These are phyloP conservation scores for Lepidium aucheri DNA, from an alignment of 345 rosid genomes.

Conservation along the genomic window DNA sequence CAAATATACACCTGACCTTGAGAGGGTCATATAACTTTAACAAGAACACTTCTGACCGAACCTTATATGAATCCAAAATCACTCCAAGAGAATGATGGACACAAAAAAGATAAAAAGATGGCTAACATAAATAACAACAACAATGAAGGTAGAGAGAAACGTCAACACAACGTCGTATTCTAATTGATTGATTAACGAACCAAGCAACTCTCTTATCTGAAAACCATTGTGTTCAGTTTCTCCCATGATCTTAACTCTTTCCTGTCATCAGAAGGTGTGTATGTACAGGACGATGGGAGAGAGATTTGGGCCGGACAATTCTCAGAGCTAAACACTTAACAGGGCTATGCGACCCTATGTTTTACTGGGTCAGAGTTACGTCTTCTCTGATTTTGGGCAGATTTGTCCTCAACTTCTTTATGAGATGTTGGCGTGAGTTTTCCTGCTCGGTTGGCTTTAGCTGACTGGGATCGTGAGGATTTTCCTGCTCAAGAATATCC, in stretches of 20 bases:
- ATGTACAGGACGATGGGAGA: slow-evolving; percentile 14
- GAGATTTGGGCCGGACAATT: neutral
- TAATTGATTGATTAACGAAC: slow-evolving; percentile 4
- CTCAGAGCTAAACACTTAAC: neutral
- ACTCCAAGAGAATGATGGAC: slow-evolving; percentile 3
- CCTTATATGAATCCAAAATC: neutral
- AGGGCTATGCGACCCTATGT: slow-evolving; percentile 24
- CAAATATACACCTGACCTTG: slow-evolving; percentile 20
- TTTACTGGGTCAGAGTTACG: slow-evolving; percentile 25
- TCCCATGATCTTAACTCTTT: neutral
- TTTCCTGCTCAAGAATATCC: slow-evolving; percentile 12
- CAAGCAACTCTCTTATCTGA: slow-evolving; percentile 11
- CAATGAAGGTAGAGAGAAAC: slow-evolving; percentile 5
- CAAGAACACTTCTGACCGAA: neutral
- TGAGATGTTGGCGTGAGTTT: slow-evolving; percentile 6
- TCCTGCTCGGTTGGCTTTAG: slow-evolving; percentile 15
- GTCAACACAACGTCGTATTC: neutral
- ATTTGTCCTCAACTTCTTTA: neutral
- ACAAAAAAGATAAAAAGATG: neutral
- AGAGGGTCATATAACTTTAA: neutral
- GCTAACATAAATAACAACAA: slow-evolving; percentile 15
- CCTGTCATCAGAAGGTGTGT: slow-evolving; percentile 6
- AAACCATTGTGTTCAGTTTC: slow-evolving; percentile 3
- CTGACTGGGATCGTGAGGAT: slow-evolving; percentile 4
- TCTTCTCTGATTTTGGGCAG: slow-evolving; percentile 4